Evolutionary conservation across 1,284 basidiomycete species (phyloP).

Genomic region (Austropuccinia psidii): DNA sequence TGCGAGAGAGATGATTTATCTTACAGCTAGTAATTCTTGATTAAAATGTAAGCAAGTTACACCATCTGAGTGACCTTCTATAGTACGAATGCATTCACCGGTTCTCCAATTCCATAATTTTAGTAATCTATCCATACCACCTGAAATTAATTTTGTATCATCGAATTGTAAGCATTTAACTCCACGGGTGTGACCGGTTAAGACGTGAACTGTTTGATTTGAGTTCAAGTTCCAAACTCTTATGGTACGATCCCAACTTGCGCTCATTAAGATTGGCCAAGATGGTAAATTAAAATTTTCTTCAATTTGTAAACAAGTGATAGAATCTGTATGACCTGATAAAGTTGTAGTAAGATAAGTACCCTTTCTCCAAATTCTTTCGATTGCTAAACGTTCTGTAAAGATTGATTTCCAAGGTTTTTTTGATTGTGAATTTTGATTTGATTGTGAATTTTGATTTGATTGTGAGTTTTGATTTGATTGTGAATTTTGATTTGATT

Average conservation of each 20-base stretch:
- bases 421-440: conserved; percentile 51
- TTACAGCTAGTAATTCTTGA: conserved; percentile 68
- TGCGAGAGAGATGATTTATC: not conserved
- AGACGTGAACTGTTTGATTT: conserved; percentile 69
- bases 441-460: not conserved
- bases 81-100: conserved; percentile 75
- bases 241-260: conserved; percentile 90
- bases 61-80: conserved; percentile 84
- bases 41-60: conserved; percentile 90
- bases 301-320: conserved; percentile 95
- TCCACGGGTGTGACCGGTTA: conserved; percentile 83
- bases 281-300: conserved; percentile 58
- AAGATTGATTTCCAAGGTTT: conserved; percentile 99
- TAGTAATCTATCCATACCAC: conserved; percentile 90
- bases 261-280: conserved; percentile 84
- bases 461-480: no score
- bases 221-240: conserved; percentile 96
- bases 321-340: conserved; percentile 86
- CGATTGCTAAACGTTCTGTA: conserved; percentile 87
- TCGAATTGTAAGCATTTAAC: conserved; percentile 93
- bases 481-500: no score
- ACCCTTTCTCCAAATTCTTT: conserved; percentile 94
- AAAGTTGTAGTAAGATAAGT: conserved; percentile 75
- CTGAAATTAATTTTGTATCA: conserved; percentile 89
- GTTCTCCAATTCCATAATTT: conserved; percentile 98